A percentile compares a stretch with the other conserved stretches of the same genome.
Evolutionary conservation across 345 rosid species (phyloP).

Genomic region (Boechera divaricarpa): DNA sequence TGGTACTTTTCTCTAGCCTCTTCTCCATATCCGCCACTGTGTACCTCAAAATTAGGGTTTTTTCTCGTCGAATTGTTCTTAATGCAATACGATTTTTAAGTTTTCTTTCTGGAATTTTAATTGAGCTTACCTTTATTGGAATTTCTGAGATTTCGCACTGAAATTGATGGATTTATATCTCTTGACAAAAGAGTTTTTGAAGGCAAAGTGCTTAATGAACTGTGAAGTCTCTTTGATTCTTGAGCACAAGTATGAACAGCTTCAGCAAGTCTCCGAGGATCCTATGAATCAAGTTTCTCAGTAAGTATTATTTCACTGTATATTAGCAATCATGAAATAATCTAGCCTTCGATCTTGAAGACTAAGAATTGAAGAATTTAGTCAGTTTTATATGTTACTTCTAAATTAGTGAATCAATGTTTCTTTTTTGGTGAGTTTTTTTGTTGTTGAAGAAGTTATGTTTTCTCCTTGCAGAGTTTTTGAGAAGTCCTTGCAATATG

Average conservation of each 20-base stretch:
- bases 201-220: constrained; percentile 98
- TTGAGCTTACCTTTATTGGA: no score
- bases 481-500: constrained; percentile 98
- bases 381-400: neutral
- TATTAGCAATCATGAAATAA: neutral
- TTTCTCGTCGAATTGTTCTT: constrained; percentile 11
- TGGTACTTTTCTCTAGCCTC: constrained; percentile 51
- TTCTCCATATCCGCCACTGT: neutral
- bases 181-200: constrained; percentile 68
- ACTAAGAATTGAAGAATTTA: neutral
- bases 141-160: neutral
- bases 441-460: constrained; percentile 16
- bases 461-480: constrained; percentile 67
- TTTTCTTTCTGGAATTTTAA: no score
- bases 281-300: constrained; percentile 95
- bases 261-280: constrained; percentile 92
- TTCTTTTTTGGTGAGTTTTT: no score
- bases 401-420: no score
- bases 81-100: no score
- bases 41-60: constrained; percentile 17
- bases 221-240: constrained; percentile 95
- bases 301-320: constrained; percentile 53
- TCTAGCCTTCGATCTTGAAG: neutral
- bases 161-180: neutral
- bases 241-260: constrained; percentile 90